A percentile compares a stretch with the other conserved stretches of the same genome.
phyloP scores from a whole-genome alignment of 2,329 filamentous ascomycete species.

The Aspergillus melleus region DNA sequence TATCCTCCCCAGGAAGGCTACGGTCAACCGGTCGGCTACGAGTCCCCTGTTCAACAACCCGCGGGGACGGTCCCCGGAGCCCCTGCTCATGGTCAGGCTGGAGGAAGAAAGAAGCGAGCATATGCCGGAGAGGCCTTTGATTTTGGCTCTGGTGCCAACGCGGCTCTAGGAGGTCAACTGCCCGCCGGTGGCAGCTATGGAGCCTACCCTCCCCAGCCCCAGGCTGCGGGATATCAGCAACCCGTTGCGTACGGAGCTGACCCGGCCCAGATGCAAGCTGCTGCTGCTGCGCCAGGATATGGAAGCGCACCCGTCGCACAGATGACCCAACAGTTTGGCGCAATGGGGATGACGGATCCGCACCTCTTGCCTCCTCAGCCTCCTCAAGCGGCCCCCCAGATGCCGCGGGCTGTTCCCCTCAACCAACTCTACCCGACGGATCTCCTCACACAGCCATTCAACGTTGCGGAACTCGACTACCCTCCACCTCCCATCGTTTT shows the following conservation, averaged over 20 bases:
- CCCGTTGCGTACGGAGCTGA: conserved; percentile 46
- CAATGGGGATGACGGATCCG: conserved; percentile 68
- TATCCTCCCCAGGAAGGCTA: conserved; percentile 54
- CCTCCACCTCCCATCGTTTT: conserved; percentile 89
- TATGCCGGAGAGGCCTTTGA: conserved; percentile 96
- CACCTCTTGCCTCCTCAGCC: conserved; percentile 48
- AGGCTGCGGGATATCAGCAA: conserved; percentile 47
- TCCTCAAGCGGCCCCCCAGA: conserved; percentile 32
- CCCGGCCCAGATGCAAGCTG: conserved; percentile 53
- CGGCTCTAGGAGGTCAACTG: conserved; percentile 53
- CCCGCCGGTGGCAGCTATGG: conserved; percentile 62
- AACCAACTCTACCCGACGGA: conserved; percentile 94
- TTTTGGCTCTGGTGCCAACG: conserved; percentile 85
- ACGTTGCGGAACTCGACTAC: conserved; percentile 86
- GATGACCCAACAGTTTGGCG: conserved; percentile 79
- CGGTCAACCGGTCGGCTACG: conserved; percentile 41
- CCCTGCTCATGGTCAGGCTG: conserved; percentile 35
- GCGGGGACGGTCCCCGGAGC: conserved; percentile 31
- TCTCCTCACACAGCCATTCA: conserved; percentile 88
- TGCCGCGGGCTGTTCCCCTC: conserved; percentile 55
- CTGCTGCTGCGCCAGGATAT: conserved; percentile 34
- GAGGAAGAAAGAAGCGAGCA: conserved; percentile 75
- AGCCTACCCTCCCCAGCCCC: conserved; percentile 57
- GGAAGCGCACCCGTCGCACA: conserved; percentile 53
- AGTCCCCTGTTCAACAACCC: conserved; percentile 40